Percentiles rank a stretch among this genome's conserved stretches.
Conservation (phyloP, 1,284 basidiomycete genomes). For the Tilletia setariae region DNA sequence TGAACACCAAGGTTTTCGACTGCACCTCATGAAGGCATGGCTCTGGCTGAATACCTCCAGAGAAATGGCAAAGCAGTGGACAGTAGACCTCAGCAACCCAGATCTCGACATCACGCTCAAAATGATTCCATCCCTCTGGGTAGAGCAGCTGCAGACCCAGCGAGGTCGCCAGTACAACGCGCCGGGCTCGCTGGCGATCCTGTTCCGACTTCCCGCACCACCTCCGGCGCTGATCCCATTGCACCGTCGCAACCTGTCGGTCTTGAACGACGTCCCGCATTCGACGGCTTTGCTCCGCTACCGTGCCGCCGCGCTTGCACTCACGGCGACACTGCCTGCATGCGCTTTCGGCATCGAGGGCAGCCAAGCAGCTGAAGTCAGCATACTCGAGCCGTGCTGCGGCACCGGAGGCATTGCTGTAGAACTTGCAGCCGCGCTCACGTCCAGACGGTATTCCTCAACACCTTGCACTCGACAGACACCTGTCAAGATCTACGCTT, state of each 20-base stretch:
- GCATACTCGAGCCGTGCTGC: neutral
- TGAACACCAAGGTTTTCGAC: neutral
- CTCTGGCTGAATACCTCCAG: neutral
- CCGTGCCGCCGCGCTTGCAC: neutral
- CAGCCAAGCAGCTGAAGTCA: neutral
- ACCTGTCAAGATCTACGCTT: neutral
- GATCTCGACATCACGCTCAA: conserved; percentile 9
- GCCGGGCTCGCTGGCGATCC: neutral
- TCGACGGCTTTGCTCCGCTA: neutral
- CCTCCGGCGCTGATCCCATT: neutral
- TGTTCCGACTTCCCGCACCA: neutral
- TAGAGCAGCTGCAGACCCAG: neutral
- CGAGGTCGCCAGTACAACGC: neutral
- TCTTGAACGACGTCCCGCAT: neutral
- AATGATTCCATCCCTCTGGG: neutral
- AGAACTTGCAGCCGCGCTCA: neutral
- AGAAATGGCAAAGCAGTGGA: neutral
- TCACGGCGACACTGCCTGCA: neutral
- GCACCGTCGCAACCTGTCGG: neutral
- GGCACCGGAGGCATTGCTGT: conserved; percentile 3
- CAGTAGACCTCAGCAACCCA: neutral
- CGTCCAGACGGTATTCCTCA: neutral
- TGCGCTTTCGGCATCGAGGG: neutral
- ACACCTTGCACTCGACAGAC: neutral
- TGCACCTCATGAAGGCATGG: neutral